Evolutionary conservation across 768 basidiomycete genomes (phyloP), one percentile per base, ranked within the genome.

Genomic region (Tulasnella sp.): DNA sequence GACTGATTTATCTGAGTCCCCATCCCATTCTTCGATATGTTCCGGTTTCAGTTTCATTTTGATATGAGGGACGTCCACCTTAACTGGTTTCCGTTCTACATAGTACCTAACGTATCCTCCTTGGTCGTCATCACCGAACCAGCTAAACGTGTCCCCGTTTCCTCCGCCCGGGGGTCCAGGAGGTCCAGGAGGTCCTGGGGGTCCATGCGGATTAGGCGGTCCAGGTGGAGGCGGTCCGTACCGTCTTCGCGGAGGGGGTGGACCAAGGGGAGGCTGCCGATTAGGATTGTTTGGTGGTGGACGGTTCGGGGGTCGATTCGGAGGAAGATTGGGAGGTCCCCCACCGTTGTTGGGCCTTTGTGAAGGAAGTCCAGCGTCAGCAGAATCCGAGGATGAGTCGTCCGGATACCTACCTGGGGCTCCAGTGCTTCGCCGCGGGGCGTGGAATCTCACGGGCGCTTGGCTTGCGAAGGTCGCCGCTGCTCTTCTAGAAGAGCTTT

Each of bases 21-120:
- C 83, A 75, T 84, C 81, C 84, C 83, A 84, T 22, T 75, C 79
- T 7, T 83, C 83, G 12, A 84, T 80, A 12, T 67, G 76, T 1
- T 84, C 81, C 0, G 80, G 34, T 70, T 83, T 82, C 34, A 84
- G 71, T 64, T 83, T 83, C 22, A 74, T 64, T 72, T 84, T 83
- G 69, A 85, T 83, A 17, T 83, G 81, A 0, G 80, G 77, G 69
- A 81, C 76, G 15, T 67, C 72, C 11, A 45, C 39, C 42, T 42
- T 45, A 15, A 73, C 52, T n/a, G 39, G 37, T 54, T 45, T 45
- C 8, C 52, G 39, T 22, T 73, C 49, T 2, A 42, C 40, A n/a
- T 42, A 42, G 15, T 70, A 70, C 15, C 68, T 70, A 29, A 70
- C 68, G 11, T 17, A n/a, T 34, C 34, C 8, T 8, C 67, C 68